Evolutionary conservation across 2,329 filamentous ascomycete genomes (phyloP), one percentile per base, ranked within the genome.

Genomic region (Fusarium foetens): DNA sequence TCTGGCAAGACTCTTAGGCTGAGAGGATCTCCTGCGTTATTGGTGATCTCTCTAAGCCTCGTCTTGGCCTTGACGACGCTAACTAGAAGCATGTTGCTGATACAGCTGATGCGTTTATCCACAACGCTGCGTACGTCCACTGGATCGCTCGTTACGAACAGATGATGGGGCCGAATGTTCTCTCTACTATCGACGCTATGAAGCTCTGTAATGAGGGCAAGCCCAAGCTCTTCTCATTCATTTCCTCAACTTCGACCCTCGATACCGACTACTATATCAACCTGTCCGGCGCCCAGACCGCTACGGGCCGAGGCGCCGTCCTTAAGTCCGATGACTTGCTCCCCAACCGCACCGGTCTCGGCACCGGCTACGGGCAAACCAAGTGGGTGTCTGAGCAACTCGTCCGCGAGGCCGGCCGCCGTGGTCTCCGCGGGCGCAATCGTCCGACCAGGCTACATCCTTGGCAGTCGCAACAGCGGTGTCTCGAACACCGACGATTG

Each of bases 1-100:
- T 97, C 38, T 98, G 94, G 94, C 83, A 88, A 33, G 87, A 90
- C 14, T 84, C 85, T 23, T 97, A 93, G 94, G 79, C 82, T 27
- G 29, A 33, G 25, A 57, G 53, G 53, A 7, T 82, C 81, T 16
- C 88, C 63, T 89, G 88, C 42, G 90, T 97, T 2, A 83, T 90
- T 48, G 95, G 95, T 64, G 92, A 95, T 79, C 84, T 97, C 13
- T 36, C 52, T n/a, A 45, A 66, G 8, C 45, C 62, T 45, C 55
- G 43, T 25, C 43, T 58, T 51, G 55, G 55, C 33, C 55, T 58
- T 31, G 43, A 39, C 12, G 31, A 58, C 10, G 43, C 31, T 27
- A 58, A 23, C 25, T 51, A 43, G 55, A 36, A 51, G 25, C 33
- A 29, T 17, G 31, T 58, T 19, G 43, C 31, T 38, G 33, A 58